Base-by-base conservation (phyloP, 2,329 filamentous ascomycete genomes). In the Periconia sp. region DNA sequence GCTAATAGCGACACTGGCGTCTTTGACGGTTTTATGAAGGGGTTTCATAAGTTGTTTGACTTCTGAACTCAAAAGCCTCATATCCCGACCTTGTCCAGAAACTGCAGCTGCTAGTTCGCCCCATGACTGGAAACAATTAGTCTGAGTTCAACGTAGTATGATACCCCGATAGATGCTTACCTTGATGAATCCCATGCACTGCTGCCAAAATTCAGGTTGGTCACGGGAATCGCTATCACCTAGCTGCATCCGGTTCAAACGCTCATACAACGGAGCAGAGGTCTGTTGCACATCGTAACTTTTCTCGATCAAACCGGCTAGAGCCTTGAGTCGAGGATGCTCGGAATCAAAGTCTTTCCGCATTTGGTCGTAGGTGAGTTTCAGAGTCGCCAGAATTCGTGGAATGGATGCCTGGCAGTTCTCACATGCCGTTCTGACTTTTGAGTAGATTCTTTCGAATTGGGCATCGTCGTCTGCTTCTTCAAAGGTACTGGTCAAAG, bases 401-500 rank as follows among this genome's bases (percentile, higher is more conserved):
- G 91, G 91, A 23, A 96, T 77, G 1, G 86, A 86, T 41, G 85
- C 84, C 60, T 90, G 81, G 27, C 91, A 87, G 46, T 90, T 79
- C 46, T 92, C 89, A 18, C 89, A 87, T 1, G 91, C 89, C 50
- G 82, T 83, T 44, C 87, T 86, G 20, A 96, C 78, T 44, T 89
- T 88, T 33, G 91, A 69, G 75, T 90, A 96, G 19, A 97, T 91
- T 56, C 81, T 85, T 58, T 96, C 92, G 61, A 96, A 96, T 27
- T 87, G 82, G 15, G 84, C 82, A 62, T 96, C 91, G 58, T 96
- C 91, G 59, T 91, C 89, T 2, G 82, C 83, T 52, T 74, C 70
- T 35, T 84, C 82, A 45, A 84, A 82, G 47, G 87, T 84, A 47
- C 91, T 89, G 10, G 77, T 81, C 43, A 84, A 76, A 45, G 74